Conservation (phyloP, 176 grass and related monocot genomes). For the Typha latifolia region DNA sequence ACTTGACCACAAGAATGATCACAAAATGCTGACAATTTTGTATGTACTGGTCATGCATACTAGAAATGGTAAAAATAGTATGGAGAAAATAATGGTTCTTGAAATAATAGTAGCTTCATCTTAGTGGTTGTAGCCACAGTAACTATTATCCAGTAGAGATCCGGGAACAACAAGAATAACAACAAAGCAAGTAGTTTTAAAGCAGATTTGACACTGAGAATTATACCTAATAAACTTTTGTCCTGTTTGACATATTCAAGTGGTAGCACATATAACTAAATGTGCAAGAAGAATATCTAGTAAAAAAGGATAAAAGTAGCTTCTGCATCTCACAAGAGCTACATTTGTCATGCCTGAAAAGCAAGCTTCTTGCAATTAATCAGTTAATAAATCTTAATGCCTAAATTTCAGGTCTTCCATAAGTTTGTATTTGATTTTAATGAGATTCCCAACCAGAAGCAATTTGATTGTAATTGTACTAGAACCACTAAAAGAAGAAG, state of each 20-base stretch:
- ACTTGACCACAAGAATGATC: background rate
- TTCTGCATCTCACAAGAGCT: background rate
- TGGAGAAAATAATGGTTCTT: no score
- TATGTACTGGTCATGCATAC: background rate
- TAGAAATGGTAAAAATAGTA: no score
- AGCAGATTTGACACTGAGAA: background rate
- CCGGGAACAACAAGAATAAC: background rate
- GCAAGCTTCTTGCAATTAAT: background rate
- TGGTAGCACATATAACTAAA: background rate
- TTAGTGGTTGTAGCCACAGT: no score
- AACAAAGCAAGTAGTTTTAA: background rate
- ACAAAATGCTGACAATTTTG: background rate
- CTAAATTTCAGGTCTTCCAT: background rate
- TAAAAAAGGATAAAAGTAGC: background rate
- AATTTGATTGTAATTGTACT: background rate
- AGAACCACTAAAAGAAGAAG: slow-evolving; percentile 1
- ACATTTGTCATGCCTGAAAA: background rate
- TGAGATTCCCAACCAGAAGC: background rate
- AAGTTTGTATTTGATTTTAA: background rate
- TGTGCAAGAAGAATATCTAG: background rate
- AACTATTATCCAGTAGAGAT: no score
- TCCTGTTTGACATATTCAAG: background rate
- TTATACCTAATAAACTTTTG: background rate
- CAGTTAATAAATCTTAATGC: background rate
- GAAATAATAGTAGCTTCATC: no score